Base-by-base conservation (phyloP, 257 asterid species). In the Lycium barbarum region DNA sequence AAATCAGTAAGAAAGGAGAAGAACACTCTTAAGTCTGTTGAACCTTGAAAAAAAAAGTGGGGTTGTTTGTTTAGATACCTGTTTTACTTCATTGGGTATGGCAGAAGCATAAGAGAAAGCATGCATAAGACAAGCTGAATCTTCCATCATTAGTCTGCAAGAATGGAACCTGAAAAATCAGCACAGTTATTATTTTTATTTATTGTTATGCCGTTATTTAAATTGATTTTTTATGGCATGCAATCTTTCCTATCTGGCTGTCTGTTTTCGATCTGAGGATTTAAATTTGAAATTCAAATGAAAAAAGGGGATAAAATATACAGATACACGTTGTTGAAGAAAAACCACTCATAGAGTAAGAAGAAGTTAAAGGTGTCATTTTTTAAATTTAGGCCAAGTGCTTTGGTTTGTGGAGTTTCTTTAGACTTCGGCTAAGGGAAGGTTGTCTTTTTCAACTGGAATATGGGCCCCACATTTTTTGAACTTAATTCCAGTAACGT, bases 231-330 rank as follows among this genome's bases (percentile, higher is more conserved):
- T 63, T 33, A 17, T 83, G 83, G 72, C 18, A 17, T 86, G 83
- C 83, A 80, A 49, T 4, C 40, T 45, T 20, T 49, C 62, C 22
- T 49, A 36, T 67, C 51, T 36, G 20, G 6, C 76, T 33, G 6
- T 67, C 76, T 0, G 8, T 38, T 70, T 38, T 40, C 14, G 33
- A 70, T 61, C 35, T 58, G 45, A 82, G 71, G 15, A 49, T 86
- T 80, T 76, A 86, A 90, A 88, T 92, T 94, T 92, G 97, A 95
- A 95, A 90, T 95, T 95, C 97, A 91, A 95, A 93, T 86, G 67
- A 88, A 89, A 90, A 90, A 33, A 33, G 2, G 80, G 9, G 20
- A 76, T n/a, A n/a, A 18, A 22, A 54, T 59, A 73, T 18, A 18
- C 40, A 12, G 80, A 22, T 83, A 49, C 84, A 93, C 93, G 91